Evolutionary conservation across 2,329 filamentous ascomycete species (phyloP).

Genomic region (Talaromyces sp.): DNA sequence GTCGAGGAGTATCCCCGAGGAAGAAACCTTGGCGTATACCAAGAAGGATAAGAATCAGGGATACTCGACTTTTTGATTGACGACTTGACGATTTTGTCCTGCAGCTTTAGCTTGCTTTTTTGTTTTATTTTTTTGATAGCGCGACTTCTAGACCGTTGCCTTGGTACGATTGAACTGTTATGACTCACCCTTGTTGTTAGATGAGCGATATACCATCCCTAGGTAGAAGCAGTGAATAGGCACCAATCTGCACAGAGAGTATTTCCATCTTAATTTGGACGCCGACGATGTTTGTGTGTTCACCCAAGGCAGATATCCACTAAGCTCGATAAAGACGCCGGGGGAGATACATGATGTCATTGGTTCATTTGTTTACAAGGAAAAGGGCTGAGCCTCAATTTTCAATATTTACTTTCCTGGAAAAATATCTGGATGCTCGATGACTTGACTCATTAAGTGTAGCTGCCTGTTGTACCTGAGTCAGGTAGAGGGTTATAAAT

Average conservation of each 20-base stretch:
- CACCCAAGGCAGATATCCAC: not conserved
- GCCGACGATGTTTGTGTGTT: not conserved
- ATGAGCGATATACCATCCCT: not conserved
- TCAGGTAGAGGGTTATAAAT: not conserved
- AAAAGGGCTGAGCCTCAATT: not conserved
- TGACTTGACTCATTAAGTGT: not conserved
- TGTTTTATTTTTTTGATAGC: too few species aligned
- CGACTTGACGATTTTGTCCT: not conserved
- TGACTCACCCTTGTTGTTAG: not conserved
- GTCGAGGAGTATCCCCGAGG: slow-evolving; percentile 11
- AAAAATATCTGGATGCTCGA: not conserved
- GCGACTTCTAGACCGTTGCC: not conserved
- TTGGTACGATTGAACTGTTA: not conserved
- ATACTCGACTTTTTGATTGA: slow-evolving; percentile 16
- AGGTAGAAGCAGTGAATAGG: not conserved
- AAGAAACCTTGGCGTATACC: slow-evolving; percentile 14
- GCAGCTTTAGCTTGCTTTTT: too few species aligned
- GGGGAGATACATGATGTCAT: not conserved
- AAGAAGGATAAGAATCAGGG: slow-evolving; percentile 19
- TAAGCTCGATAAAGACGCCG: not conserved
- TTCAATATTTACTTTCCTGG: not conserved
- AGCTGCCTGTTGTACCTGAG: not conserved
- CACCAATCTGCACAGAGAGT: not conserved
- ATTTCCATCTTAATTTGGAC: not conserved
- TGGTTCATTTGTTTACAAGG: not conserved